Evolutionary conservation across 2,329 filamentous ascomycete species (phyloP).

Genomic region (Colletotrichum ledebouriae): DNA sequence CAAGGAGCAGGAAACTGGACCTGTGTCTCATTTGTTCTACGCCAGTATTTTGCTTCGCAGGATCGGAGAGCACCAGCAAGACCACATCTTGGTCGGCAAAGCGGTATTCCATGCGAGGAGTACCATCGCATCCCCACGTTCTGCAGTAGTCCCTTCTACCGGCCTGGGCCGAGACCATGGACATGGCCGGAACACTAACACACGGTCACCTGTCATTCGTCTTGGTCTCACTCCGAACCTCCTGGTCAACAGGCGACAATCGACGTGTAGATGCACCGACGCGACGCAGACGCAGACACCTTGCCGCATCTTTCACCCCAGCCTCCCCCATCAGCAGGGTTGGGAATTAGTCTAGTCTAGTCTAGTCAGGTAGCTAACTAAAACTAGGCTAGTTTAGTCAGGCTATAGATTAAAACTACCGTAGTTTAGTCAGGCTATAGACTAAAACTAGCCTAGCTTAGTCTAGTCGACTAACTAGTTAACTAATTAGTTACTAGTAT

Average conservation of each 20-base stretch:
- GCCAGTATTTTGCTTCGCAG: no score
- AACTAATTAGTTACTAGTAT: no score
- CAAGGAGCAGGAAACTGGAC: background rate
- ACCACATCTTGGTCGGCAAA: background rate
- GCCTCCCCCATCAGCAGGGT: background rate
- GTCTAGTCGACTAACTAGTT: no score
- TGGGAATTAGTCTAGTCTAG: no score
- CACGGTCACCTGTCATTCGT: slow-evolving; percentile 3
- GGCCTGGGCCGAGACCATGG: slow-evolving; percentile 10
- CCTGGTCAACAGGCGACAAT: background rate
- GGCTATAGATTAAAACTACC: no score
- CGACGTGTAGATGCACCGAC: background rate
- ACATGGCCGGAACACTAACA: background rate
- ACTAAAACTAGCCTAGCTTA: no score
- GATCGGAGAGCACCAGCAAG: no score
- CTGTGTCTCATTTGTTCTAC: background rate
- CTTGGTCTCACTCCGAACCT: background rate
- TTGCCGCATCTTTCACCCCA: slow-evolving; percentile 12
- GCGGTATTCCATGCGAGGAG: background rate
- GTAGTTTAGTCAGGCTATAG: no score
- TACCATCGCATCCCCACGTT: background rate
- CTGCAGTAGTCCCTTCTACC: background rate
- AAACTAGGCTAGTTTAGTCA: no score
- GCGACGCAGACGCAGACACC: background rate
- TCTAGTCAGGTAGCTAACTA: no score